Percentiles rank a stretch among this genome's conserved stretches.
phyloP scores from a whole-genome alignment of 306 rosid genomes.

The Vicia faba region DNA sequence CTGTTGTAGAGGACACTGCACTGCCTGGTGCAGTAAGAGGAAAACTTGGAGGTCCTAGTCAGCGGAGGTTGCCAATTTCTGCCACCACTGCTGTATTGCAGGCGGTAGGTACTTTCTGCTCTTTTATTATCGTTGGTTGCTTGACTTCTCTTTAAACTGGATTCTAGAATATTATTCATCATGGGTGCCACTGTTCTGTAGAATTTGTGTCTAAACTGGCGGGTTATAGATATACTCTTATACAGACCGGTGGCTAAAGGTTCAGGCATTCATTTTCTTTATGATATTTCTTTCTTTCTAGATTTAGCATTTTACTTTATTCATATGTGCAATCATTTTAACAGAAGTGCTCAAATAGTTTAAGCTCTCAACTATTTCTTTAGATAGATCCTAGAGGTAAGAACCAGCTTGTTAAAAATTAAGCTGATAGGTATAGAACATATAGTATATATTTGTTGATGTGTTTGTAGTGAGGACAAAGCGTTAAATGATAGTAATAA shows the following conservation, averaged over 20 bases:
- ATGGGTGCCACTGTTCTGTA: neutral
- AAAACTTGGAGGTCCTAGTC: conserved; percentile 98
- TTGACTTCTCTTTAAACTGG: conserved; percentile 23
- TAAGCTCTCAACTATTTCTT: conserved; percentile 13
- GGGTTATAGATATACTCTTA: neutral
- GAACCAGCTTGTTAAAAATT: conserved; percentile 24
- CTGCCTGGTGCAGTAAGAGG: conserved; percentile 89
- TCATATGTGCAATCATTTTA: conserved; percentile 13
- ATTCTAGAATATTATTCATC: conserved; percentile 24
- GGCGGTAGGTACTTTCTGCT: conserved; percentile 61
- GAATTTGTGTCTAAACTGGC: neutral
- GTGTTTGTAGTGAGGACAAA: conserved; percentile 11
- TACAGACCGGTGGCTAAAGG: conserved; percentile 2
- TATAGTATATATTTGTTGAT: neutral
- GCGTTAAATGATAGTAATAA: neutral
- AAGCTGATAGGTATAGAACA: neutral
- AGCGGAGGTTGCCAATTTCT: conserved; percentile 77
- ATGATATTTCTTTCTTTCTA: conserved; percentile 12
- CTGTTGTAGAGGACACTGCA: conserved; percentile 45
- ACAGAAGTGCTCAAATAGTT: conserved; percentile 20
- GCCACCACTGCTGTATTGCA: conserved; percentile 69
- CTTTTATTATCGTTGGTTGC: conserved; percentile 33
- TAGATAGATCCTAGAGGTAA: conserved; percentile 3
- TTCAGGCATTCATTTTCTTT: conserved; percentile 20
- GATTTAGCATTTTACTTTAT: conserved; percentile 22